Percentiles rank a stretch among this genome's conserved stretches.
Evolutionary conservation across 306 rosid genomes (phyloP).

Genomic region (Morella rubra): DNA sequence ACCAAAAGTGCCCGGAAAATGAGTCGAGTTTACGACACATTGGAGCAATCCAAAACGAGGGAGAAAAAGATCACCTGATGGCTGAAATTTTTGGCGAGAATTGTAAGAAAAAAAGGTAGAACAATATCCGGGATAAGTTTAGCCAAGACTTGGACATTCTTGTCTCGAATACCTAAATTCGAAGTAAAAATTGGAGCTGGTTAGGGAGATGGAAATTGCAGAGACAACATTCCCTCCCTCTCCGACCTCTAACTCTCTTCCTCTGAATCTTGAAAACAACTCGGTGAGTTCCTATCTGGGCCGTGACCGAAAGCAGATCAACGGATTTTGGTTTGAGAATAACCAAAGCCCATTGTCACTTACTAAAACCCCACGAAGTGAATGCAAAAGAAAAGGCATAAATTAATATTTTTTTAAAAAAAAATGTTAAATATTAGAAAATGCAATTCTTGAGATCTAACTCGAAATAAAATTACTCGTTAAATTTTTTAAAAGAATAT

Average conservation of each 20-base stretch:
- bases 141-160: conserved; percentile 6
- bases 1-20: neutral
- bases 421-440: too few relatives aligned
- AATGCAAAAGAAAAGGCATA: too few relatives aligned
- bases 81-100: conserved; percentile 27
- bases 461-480: too few relatives aligned
- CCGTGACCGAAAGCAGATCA: too few relatives aligned
- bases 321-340: too few relatives aligned
- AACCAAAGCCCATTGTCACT: too few relatives aligned
- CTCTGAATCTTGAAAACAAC: neutral
- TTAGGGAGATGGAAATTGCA: neutral
- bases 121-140: conserved; percentile 19
- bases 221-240: neutral
- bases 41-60: neutral
- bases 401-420: too few relatives aligned
- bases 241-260: neutral
- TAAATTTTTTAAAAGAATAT: too few relatives aligned
- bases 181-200: neutral
- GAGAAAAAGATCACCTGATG: conserved; percentile 27
- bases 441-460: too few relatives aligned
- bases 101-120: conserved; percentile 25
- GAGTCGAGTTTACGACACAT: neutral
- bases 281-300: neutral
- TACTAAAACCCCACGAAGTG: too few relatives aligned
- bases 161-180: conserved; percentile 7